Conservation (phyloP, 192 early-diverging fungal genomes). For the Chytriomyces sp. region DNA sequence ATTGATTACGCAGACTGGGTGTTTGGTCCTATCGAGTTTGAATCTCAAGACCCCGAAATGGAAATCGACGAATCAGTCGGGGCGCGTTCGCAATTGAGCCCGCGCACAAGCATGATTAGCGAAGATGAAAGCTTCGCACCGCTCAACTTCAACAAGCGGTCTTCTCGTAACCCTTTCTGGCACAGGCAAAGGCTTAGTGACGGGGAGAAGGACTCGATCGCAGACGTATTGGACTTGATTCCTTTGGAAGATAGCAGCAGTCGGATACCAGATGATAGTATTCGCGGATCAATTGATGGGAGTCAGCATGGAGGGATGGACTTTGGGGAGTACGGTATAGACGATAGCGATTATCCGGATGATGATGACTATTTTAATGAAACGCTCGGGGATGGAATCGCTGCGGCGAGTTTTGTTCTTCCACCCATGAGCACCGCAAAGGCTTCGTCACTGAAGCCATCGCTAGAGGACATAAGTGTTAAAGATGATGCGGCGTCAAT, state of each 20-base stretch:
- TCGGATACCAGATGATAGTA: conserved; percentile 16
- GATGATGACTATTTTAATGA: background rate
- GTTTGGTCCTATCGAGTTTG: conserved; percentile 65
- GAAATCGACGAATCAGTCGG: conserved; percentile 21
- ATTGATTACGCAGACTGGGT: conserved; percentile 62
- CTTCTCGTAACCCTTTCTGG: conserved; percentile 8
- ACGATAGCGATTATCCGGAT: background rate
- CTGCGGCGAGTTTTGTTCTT: background rate
- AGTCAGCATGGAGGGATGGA: background rate
- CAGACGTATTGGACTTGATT: conserved; percentile 24
- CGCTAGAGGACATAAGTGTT: background rate
- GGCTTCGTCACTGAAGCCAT: background rate
- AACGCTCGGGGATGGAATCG: no score
- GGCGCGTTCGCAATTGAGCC: background rate
- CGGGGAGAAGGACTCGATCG: conserved; percentile 25
- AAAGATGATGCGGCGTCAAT: background rate
- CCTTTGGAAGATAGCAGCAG: conserved; percentile 23
- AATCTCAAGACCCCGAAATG: conserved; percentile 44
- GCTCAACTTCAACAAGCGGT: background rate
- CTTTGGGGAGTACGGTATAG: background rate
- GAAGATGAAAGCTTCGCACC: conserved; percentile 26
- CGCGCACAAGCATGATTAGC: conserved; percentile 13
- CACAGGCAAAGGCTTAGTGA: background rate
- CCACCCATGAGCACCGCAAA: background rate
- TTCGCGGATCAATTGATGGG: conserved; percentile 2